Evolutionary conservation across 2,329 filamentous ascomycete species (phyloP), one percentile per base, ranked within the genome.

Genomic region (Teratosphaeria destructans): DNA sequence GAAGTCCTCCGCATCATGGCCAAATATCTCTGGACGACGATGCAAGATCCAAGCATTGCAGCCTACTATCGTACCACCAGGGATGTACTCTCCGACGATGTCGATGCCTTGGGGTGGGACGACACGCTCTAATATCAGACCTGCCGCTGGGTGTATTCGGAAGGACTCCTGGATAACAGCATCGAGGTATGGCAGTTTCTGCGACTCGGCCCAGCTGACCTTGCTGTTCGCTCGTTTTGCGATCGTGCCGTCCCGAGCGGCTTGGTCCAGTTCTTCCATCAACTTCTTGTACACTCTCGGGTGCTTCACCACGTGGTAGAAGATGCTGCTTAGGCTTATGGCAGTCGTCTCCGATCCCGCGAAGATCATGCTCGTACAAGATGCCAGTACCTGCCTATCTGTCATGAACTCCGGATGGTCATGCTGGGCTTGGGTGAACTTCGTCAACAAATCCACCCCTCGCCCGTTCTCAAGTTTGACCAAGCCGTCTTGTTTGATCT

Each of bases 341-440:
- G 87, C 88, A 0, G 89, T 93, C 0, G 89, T 93, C 72, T 94
- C 89, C 2, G 83, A 87, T 3, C 89, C 88, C 0, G 89, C 89
- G 65, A 88, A 82, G 62, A 79, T 76, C 86, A 89, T 89, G 60
- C 79, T 84, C n/a, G 86, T 82, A 56, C 85, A 86, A 75, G 88
- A 86, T 6, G 85, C 85, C 64, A 87, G 82, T 11, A 90, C 86
- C 8, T 87, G 78, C 3, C 78, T 79, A 66, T 89, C 84, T 27
- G 79, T 84, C 85, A 90, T 89, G 73, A 90, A 87, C 2, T 85
- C 82, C 0, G 86, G 86, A 52, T 86, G 82, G 19, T 84, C 79
- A 66, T 85, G 80, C 54, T 83, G 82, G 1, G 87, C 86, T 65
- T 85, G 82, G 10, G 88, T 81, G 72, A 90, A 90, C 71, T 89